These are phyloP conservation scores for Pleurotus cornucopiae DNA, from an alignment of 768 basidiomycete species.

Conservation along the genomic window DNA sequence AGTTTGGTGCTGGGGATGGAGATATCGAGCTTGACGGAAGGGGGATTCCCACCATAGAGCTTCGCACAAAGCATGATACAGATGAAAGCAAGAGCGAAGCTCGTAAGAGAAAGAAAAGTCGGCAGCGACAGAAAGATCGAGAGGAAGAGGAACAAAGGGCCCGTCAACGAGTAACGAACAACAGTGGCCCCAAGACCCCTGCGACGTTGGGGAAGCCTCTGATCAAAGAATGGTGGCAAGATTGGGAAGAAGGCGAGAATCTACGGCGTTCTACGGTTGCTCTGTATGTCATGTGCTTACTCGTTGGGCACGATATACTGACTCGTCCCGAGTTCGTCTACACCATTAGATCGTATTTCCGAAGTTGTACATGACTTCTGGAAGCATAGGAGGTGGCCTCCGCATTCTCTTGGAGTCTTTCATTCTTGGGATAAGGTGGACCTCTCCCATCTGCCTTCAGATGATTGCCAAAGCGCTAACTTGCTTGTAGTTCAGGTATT, in stretches of 20 bases:
- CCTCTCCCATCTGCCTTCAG: neutral
- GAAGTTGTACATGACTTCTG: slow-evolving; percentile 59
- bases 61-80: slow-evolving; percentile 47
- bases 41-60: slow-evolving; percentile 61
- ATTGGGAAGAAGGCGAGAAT: slow-evolving; percentile 65
- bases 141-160: slow-evolving; percentile 15
- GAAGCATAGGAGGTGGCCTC: slow-evolving; percentile 34
- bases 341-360: slow-evolving; percentile 51
- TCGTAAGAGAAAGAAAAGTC: slow-evolving; percentile 41
- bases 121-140: slow-evolving; percentile 15
- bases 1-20: slow-evolving; percentile 27
- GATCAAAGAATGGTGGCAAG: slow-evolving; percentile 56
- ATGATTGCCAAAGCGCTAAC: neutral
- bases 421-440: slow-evolving; percentile 48
- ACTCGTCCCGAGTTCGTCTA: slow-evolving; percentile 28
- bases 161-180: neutral
- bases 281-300: slow-evolving; percentile 34
- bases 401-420: neutral
- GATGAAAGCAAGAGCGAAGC: slow-evolving; percentile 56
- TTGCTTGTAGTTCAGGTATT: slow-evolving; percentile 52
- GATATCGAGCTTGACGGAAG: slow-evolving; percentile 62
- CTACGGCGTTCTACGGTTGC: slow-evolving; percentile 42
- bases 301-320: too few relatives aligned
- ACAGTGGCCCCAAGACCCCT: neutral
- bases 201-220: neutral